Evolutionary conservation across 371 early-diverging fungal species (phyloP), one percentile per base, ranked within the genome.

Genomic region (Mucor sp.): DNA sequence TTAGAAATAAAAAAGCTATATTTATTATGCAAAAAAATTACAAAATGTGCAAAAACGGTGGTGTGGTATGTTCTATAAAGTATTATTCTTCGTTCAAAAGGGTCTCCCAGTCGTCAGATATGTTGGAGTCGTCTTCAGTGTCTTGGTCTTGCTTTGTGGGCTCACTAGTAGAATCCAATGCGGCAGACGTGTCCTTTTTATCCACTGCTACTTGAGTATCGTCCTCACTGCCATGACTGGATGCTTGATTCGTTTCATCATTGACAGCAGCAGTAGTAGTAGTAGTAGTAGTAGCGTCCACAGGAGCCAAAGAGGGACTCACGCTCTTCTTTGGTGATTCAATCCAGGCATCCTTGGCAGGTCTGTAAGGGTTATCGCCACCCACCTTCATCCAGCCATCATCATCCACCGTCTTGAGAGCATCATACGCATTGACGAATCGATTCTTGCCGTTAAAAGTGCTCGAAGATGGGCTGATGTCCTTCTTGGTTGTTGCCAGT

Each of bases 331-430:
- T 68, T 4, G 68, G 68, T 0, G 58, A 7, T 32, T 68, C 68
- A 41, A 53, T 50, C 60, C 70, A 70, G 6, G 70, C 66, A 32
- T 70, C 70, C 41, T 41, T 65, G 5, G 33, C 56, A 39, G 62
- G 62, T 44, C 55, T 65, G 58, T 62, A 70, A 1, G 70, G 70
- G 15, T 70, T 70, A 17, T 65, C 53, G 0, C 66, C 70, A 32
- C 70, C 70, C 4, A 76, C 73, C 25, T 64, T 61, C 70, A 76
- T 72, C 76, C 76, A 76, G 0, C 70, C 76, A 57, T 76, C 73
- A 57, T 75, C 76, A 44, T 75, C 72, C 1, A 67, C 61, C 0
- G 62, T 62, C 35, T 62, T 53, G 17, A 78, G 39, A 14, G 66
- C 73, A 33, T 70, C 70, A 68, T 68, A 78, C 4, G 75, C 41